Percentiles rank a stretch among this genome's conserved stretches.
Evolutionary conservation across 768 basidiomycete genomes (phyloP).

Genomic region (Boletus huronensis): DNA sequence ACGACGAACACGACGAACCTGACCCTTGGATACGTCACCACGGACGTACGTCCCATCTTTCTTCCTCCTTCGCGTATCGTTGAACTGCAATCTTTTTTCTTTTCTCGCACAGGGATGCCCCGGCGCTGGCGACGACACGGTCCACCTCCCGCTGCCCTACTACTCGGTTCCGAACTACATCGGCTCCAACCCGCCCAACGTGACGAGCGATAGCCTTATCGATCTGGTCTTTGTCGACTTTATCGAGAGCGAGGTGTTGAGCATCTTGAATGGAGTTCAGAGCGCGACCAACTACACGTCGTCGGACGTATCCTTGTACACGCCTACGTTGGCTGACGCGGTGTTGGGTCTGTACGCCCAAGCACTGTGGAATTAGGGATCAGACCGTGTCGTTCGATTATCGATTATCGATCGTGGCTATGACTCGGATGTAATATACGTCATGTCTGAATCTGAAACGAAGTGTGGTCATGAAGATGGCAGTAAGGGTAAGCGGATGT

Average conservation of each 20-base stretch:
- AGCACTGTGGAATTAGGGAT: constrained; percentile 29
- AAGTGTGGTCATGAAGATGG: neutral
- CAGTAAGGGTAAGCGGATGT: neutral
- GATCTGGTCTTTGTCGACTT: constrained; percentile 80
- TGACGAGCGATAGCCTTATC: constrained; percentile 47
- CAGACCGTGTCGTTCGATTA: neutral
- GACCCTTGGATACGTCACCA: constrained; percentile 74
- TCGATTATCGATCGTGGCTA: neutral
- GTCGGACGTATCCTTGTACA: constrained; percentile 54
- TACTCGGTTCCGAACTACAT: constrained; percentile 56
- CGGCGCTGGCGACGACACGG: constrained; percentile 70
- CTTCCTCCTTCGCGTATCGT: neutral
- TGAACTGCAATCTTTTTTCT: no score
- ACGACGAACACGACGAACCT: constrained; percentile 41
- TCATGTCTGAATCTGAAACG: no score
- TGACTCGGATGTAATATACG: neutral
- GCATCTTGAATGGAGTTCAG: constrained; percentile 56
- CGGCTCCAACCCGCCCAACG: constrained; percentile 49
- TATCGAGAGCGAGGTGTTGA: constrained; percentile 50
- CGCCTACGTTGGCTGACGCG: constrained; percentile 38
- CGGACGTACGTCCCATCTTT: constrained; percentile 46
- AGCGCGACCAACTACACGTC: constrained; percentile 45
- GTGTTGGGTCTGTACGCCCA: constrained; percentile 41
- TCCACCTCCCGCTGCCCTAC: constrained; percentile 59
- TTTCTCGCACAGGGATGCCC: constrained; percentile 53